phyloP scores from a whole-genome alignment of 495 filamentous ascomycete species.

The Rostrohypoxylon terebratum region DNA sequence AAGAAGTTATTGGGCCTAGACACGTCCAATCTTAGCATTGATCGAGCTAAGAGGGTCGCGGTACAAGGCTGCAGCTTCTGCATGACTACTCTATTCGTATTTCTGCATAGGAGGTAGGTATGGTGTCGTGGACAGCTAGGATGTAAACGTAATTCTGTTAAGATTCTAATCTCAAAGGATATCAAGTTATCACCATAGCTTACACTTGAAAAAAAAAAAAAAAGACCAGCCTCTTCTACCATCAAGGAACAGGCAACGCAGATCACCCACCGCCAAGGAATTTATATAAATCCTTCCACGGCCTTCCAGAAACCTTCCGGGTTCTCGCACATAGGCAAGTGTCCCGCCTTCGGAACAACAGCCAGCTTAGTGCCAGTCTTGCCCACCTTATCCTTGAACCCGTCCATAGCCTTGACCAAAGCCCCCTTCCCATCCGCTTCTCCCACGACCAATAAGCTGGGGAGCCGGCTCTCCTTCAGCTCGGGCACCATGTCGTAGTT shows the following conservation, averaged over 20 bases:
- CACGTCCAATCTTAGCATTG: not conserved
- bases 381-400: constrained; percentile 70
- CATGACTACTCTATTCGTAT: not conserved
- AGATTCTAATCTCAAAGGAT: not conserved
- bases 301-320: constrained; percentile 72
- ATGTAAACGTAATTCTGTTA: not conserved
- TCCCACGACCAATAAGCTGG: constrained; percentile 75
- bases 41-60: not conserved
- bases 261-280: not conserved
- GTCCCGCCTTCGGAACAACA: constrained; percentile 74
- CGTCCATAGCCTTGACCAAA: constrained; percentile 79
- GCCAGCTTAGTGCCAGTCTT: constrained; percentile 64
- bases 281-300: constrained; percentile 66
- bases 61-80: not conserved
- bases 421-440: constrained; percentile 74
- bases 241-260: not conserved
- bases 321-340: constrained; percentile 86
- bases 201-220: constrained; percentile 5
- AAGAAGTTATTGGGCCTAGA: no score
- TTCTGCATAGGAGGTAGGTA: no score
- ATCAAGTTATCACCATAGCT: not conserved
- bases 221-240: not conserved
- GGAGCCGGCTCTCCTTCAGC: constrained; percentile 69
- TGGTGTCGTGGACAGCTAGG: not conserved
- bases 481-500: constrained; percentile 76